phyloP scores from a whole-genome alignment of 192 early-diverging fungal genomes.

The Chytriomyces sp. region DNA sequence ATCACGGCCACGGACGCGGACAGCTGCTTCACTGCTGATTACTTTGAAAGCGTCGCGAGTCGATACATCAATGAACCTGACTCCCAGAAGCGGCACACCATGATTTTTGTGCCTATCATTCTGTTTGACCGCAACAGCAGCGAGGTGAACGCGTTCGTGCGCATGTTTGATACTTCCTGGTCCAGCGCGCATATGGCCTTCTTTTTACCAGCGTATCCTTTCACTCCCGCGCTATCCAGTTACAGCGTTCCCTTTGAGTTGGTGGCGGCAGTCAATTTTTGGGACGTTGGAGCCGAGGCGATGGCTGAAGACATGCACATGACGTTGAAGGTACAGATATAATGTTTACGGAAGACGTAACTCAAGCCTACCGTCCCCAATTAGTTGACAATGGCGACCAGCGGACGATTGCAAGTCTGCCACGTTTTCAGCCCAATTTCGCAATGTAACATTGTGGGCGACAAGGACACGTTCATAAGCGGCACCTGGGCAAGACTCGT shows the following conservation, averaged over 20 bases:
- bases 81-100: neutral
- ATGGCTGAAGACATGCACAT: constrained; percentile 44
- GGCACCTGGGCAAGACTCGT: constrained; percentile 32
- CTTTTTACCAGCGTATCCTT: constrained; percentile 49
- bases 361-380: too few species aligned
- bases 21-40: constrained; percentile 56
- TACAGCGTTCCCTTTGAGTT: constrained; percentile 64
- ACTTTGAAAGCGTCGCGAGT: constrained; percentile 37
- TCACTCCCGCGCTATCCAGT: constrained; percentile 60
- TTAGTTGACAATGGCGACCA: constrained; percentile 61
- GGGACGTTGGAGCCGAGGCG: constrained; percentile 62
- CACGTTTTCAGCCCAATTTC: constrained; percentile 64
- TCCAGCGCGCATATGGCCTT: constrained; percentile 61
- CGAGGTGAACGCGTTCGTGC: constrained; percentile 59
- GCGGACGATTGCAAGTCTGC: constrained; percentile 46
- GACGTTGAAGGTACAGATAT: too few species aligned
- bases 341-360: too few species aligned
- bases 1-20: constrained; percentile 63
- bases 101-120: constrained; percentile 7
- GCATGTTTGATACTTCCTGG: constrained; percentile 67
- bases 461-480: neutral
- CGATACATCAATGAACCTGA: neutral
- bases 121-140: constrained; percentile 48
- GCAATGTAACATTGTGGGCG: constrained; percentile 46
- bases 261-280: constrained; percentile 59